A percentile compares a stretch with the other conserved stretches of the same genome.
Evolutionary conservation across 768 basidiomycete species (phyloP).

Genomic region (Russula earlei): DNA sequence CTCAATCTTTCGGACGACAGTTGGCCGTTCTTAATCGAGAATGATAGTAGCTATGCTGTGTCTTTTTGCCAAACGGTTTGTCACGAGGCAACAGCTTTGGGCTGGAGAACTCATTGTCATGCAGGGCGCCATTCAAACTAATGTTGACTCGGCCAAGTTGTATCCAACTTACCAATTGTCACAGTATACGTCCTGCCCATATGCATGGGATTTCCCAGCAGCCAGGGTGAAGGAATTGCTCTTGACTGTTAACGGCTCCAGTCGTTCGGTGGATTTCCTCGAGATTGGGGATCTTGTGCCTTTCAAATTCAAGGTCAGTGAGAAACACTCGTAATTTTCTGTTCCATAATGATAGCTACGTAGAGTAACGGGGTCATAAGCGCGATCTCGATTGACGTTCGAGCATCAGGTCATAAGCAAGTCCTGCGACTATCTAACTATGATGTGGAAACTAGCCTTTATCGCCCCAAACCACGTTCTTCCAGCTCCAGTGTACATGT

Average conservation of each 20-base stretch:
- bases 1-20: conserved; percentile 53
- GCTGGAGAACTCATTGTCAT: background rate
- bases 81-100: background rate
- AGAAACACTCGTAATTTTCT: background rate
- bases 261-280: conserved; percentile 76
- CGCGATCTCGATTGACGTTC: conserved; percentile 82
- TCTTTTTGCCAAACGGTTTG: conserved; percentile 66
- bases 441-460: conserved; percentile 74
- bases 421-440: conserved; percentile 83
- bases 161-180: conserved; percentile 45
- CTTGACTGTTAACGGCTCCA: conserved; percentile 50
- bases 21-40: conserved; percentile 91
- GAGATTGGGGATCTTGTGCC: conserved; percentile 91
- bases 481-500: conserved; percentile 45
- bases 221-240: conserved; percentile 70
- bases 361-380: conserved; percentile 49
- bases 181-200: conserved; percentile 47
- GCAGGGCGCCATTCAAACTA: conserved; percentile 29
- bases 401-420: conserved; percentile 81
- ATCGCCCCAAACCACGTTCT: conserved; percentile 61
- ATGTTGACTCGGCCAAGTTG: conserved; percentile 37
- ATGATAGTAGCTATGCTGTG: conserved; percentile 67
- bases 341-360: background rate
- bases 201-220: conserved; percentile 93
- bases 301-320: conserved; percentile 70